A percentile compares a stretch with the other conserved stretches of the same genome.
Evolutionary conservation across 2,329 filamentous ascomycete species (phyloP).

Genomic region (Arthroderma sp.): DNA sequence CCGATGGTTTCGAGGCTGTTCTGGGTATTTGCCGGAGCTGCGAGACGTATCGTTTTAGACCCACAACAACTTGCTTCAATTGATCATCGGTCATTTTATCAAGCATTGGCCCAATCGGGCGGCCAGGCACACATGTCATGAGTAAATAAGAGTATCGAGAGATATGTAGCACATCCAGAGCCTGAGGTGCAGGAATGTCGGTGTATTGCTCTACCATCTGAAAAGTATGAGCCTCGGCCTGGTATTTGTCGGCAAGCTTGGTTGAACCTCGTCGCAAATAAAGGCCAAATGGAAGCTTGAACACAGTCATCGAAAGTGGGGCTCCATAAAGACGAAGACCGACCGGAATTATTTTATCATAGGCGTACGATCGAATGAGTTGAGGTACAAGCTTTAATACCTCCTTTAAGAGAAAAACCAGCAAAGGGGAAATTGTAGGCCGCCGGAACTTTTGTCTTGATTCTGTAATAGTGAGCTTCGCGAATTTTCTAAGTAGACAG

Average conservation of each 20-base stretch:
- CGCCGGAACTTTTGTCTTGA: too few species aligned
- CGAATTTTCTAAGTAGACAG: too few species aligned
- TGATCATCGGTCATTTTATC: constrained; percentile 10
- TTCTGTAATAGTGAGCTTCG: too few species aligned
- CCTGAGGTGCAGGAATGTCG: constrained; percentile 6
- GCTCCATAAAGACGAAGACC: constrained; percentile 7
- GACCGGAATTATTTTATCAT: constrained; percentile 4
- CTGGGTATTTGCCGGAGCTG: constrained; percentile 8
- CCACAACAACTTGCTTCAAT: constrained; percentile 6
- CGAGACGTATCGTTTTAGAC: constrained; percentile 7
- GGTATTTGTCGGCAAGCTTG: constrained; percentile 2
- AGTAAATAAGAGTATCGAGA: constrained; percentile 7
- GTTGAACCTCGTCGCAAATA: constrained; percentile 9
- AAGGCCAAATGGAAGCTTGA: constrained; percentile 10
- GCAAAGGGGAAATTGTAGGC: too few species aligned
- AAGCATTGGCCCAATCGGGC: constrained; percentile 7
- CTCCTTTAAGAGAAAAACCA: too few species aligned
- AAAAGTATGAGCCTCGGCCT: constrained; percentile 7
- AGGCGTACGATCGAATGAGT: constrained; percentile 4
- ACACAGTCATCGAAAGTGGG: constrained; percentile 8
- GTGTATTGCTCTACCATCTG: constrained; percentile 7
- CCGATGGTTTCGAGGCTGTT: not conserved
- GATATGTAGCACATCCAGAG: constrained; percentile 7
- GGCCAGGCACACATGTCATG: constrained; percentile 11
- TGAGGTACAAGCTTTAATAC: constrained; percentile 2